phyloP scores from a whole-genome alignment of 768 basidiomycete species.

The Lactarius quietus region DNA sequence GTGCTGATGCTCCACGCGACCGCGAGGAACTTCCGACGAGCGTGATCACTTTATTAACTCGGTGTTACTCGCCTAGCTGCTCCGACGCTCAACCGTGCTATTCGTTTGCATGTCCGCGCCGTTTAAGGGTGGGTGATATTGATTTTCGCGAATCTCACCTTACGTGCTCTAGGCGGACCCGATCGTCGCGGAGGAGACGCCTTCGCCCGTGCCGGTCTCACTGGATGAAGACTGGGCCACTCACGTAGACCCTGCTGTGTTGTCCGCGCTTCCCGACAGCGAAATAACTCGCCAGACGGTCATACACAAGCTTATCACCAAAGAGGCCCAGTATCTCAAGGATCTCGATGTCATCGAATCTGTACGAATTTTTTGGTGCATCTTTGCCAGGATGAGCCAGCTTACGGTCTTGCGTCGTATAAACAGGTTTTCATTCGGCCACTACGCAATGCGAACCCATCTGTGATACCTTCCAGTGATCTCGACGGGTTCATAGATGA shows the following conservation, averaged over 20 bases:
- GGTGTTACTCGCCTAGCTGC: conserved; percentile 88
- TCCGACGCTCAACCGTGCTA: conserved; percentile 79
- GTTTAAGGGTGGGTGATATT: conserved; percentile 42
- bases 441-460: conserved; percentile 50
- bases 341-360: conserved; percentile 83
- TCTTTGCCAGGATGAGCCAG: conserved; percentile 39
- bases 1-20: conserved; percentile 56
- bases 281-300: conserved; percentile 84
- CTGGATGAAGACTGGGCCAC: conserved; percentile 47
- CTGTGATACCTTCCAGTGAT: conserved; percentile 50
- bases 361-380: conserved; percentile 39
- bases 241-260: conserved; percentile 46
- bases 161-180: background rate
- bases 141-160: conserved; percentile 7
- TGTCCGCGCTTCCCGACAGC: conserved; percentile 59
- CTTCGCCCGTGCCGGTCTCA: conserved; percentile 5
- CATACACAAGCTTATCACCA: conserved; percentile 83
- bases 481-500: conserved; percentile 85
- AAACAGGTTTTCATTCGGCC: conserved; percentile 52
- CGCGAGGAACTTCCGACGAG: conserved; percentile 80
- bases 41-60: conserved; percentile 83
- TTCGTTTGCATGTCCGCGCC: conserved; percentile 71
- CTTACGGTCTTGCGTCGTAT: conserved; percentile 32
- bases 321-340: conserved; percentile 85
- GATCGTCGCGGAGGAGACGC: conserved; percentile 14